Conservation (phyloP, 495 filamentous ascomycete genomes). For the Hypoxylon lenormandii region DNA sequence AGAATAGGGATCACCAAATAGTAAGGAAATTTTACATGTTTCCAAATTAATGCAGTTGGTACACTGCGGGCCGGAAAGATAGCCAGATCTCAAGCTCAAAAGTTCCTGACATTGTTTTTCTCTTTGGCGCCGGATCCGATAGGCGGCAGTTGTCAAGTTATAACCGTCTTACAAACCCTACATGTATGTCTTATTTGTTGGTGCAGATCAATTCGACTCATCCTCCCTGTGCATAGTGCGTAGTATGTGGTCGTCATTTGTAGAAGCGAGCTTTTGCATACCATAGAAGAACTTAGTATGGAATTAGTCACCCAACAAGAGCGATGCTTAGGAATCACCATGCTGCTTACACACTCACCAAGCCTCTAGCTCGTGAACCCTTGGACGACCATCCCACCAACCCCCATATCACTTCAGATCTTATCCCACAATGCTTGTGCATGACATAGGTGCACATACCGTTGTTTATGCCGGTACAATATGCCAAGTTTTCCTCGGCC, state of each 20-base stretch:
- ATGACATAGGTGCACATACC: constrained; percentile 13
- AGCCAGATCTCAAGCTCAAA: too few relatives aligned
- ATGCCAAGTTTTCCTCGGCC: too few relatives aligned
- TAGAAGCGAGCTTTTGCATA: neutral
- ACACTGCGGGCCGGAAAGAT: too few relatives aligned
- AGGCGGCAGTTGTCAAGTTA: neutral
- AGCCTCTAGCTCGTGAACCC: neutral
- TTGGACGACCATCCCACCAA: too few relatives aligned
- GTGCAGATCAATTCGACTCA: constrained; percentile 7
- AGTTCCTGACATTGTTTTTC: too few relatives aligned
- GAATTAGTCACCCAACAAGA: neutral
- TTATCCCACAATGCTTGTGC: too few relatives aligned
- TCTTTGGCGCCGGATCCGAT: neutral
- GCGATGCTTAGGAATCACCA: constrained; percentile 40
- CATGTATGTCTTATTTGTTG: neutral
- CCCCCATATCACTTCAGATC: too few relatives aligned
- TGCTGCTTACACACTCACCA: constrained; percentile 28
- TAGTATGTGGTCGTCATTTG: neutral
- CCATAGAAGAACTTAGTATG: neutral
- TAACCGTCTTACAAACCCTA: neutral
- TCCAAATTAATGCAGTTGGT: too few relatives aligned
- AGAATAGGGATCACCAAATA: too few relatives aligned
- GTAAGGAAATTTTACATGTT: too few relatives aligned
- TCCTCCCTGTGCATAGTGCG: too few relatives aligned
- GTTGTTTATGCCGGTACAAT: too few relatives aligned